phyloP scores from a whole-genome alignment of 306 rosid genomes.

The Fragaria nilgerrensis region DNA sequence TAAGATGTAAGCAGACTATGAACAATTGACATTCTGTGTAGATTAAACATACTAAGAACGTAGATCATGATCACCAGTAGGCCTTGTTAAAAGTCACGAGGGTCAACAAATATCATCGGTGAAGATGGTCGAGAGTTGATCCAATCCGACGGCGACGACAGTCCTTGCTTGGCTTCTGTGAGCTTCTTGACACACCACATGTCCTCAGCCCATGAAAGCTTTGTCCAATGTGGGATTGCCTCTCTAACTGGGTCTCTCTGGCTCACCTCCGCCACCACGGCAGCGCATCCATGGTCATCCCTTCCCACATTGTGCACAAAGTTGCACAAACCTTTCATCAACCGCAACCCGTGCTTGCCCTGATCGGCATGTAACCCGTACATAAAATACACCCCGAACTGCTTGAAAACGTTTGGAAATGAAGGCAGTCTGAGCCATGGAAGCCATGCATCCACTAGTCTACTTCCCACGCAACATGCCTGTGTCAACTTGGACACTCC shows the following conservation, averaged over 20 bases:
- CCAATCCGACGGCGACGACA: conserved; percentile 30
- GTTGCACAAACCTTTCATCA: conserved; percentile 60
- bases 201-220: conserved; percentile 77
- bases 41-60: neutral
- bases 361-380: conserved; percentile 68
- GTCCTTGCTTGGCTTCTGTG: conserved; percentile 19
- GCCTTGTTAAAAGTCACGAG: conserved; percentile 63
- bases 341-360: conserved; percentile 49
- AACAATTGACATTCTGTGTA: neutral
- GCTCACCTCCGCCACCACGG: conserved; percentile 75
- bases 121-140: conserved; percentile 45
- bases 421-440: conserved; percentile 93
- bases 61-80: too few relatives aligned
- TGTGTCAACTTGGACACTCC: conserved; percentile 62
- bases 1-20: neutral
- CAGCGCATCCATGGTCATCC: conserved; percentile 74
- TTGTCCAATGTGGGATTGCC: conserved; percentile 82
- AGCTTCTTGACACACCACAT: conserved; percentile 84
- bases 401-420: conserved; percentile 70
- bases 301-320: conserved; percentile 75
- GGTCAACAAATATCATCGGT: conserved; percentile 70
- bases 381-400: conserved; percentile 75
- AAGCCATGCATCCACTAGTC: conserved; percentile 69
- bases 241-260: conserved; percentile 73
- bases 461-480: conserved; percentile 64